These are phyloP conservation scores for Chlamydomonas sphaeroides DNA, from an alignment of 139 green algal species.

Conservation along the genomic window DNA sequence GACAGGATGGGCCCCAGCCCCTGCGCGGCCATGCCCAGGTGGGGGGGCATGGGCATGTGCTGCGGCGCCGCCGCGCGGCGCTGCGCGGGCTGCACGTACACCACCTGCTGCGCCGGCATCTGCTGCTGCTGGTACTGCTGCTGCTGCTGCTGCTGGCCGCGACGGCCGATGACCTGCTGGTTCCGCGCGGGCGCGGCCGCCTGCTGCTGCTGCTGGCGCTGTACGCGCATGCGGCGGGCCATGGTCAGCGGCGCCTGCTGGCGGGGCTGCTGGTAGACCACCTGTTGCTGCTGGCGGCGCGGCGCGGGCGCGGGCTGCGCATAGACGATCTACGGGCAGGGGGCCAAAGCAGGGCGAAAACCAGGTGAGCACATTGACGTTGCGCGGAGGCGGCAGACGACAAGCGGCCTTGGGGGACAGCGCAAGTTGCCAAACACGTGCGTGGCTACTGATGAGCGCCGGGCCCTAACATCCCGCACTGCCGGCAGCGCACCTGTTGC, in stretches of 20 bases:
- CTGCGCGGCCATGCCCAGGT: too few species aligned
- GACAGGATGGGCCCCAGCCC: too few species aligned
- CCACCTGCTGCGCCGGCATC: slow-evolving; percentile 18
- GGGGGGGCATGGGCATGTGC: too few species aligned
- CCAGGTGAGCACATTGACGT: too few species aligned
- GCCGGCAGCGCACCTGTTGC: neutral
- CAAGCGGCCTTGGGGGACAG: neutral
- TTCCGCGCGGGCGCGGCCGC: neutral
- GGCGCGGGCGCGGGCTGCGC: neutral
- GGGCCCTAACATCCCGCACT: too few species aligned
- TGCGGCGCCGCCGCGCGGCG: too few species aligned
- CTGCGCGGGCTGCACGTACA: too few species aligned
- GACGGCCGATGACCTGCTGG: slow-evolving; percentile 1
- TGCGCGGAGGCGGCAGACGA: neutral
- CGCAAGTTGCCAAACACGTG: neutral
- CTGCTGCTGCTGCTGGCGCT: slow-evolving; percentile 16
- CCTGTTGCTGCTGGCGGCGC: slow-evolving; percentile 5
- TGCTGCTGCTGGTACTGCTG: neutral
- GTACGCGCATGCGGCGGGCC: slow-evolving; percentile 14
- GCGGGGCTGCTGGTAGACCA: neutral
- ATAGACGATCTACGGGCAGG: neutral
- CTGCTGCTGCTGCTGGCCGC: slow-evolving; percentile 9
- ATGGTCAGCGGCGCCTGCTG: neutral
- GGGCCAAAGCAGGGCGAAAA: neutral
- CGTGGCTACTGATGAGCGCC: too few species aligned